Evolutionary conservation across 2,329 filamentous ascomycete species (phyloP).

Genomic region (Calonectria pauciramosa): DNA sequence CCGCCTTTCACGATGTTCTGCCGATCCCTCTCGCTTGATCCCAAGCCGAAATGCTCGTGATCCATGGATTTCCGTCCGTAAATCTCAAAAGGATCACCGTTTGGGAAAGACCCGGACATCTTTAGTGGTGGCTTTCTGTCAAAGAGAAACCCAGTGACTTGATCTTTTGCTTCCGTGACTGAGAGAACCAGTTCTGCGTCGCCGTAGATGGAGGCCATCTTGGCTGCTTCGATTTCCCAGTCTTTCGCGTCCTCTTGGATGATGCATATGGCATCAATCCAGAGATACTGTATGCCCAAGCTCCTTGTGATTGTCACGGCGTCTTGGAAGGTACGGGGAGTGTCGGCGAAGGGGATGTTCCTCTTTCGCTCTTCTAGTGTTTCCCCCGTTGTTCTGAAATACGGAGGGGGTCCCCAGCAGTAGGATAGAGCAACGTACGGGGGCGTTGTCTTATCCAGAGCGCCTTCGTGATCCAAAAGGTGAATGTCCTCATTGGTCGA

Average conservation of each 20-base stretch:
- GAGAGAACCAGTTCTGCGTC: neutral
- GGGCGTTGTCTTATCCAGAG: slow-evolving; percentile 8
- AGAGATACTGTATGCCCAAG: slow-evolving; percentile 1
- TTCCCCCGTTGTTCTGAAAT: slow-evolving; percentile 23
- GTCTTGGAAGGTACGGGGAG: slow-evolving; percentile 40
- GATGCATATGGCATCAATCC: slow-evolving; percentile 14
- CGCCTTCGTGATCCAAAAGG: slow-evolving; percentile 31
- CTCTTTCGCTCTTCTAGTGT: slow-evolving; percentile 34
- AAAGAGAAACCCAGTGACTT: slow-evolving; percentile 39
- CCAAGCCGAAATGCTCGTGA: slow-evolving; percentile 36
- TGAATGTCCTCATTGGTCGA: slow-evolving; percentile 34
- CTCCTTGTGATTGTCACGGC: slow-evolving; percentile 11
- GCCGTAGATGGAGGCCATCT: neutral
- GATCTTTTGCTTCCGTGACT: neutral
- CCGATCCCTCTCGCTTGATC: neutral
- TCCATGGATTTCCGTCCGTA: slow-evolving; percentile 28
- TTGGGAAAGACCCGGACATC: slow-evolving; percentile 23
- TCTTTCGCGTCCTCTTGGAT: slow-evolving; percentile 43
- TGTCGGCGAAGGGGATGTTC: slow-evolving; percentile 32
- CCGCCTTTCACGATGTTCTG: neutral
- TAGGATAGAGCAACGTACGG: slow-evolving; percentile 41
- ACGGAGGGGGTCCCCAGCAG: slow-evolving; percentile 38
- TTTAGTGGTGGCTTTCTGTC: slow-evolving; percentile 27
- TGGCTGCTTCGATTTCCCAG: neutral
- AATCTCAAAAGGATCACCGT: slow-evolving; percentile 29